These are phyloP conservation scores for Sistotremastrum niveocremeum DNA, from an alignment of 768 basidiomycete genomes.

Conservation along the genomic window DNA sequence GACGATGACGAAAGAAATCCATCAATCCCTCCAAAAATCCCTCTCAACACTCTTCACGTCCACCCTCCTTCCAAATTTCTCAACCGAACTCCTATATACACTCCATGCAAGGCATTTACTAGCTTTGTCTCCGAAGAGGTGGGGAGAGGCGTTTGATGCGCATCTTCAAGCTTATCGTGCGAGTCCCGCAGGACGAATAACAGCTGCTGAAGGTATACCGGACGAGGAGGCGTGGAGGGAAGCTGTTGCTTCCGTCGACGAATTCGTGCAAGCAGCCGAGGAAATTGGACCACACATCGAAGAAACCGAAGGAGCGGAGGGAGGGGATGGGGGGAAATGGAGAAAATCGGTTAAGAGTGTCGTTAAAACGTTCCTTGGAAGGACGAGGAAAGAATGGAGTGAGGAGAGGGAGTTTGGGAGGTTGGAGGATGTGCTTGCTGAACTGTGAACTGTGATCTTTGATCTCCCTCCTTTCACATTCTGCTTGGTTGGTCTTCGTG, in stretches of 20 bases:
- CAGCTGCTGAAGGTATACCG: constrained; percentile 53
- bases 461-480: constrained; percentile 5
- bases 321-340: constrained; percentile 46
- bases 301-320: constrained; percentile 14
- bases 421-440: constrained; percentile 53
- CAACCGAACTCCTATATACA: not conserved
- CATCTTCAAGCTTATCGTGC: constrained; percentile 78
- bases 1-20: no score
- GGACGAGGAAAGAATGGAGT: constrained; percentile 69
- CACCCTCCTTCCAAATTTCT: not conserved
- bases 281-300: constrained; percentile 65
- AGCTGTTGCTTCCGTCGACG: constrained; percentile 67
- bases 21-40: no score
- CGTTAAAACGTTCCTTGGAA: constrained; percentile 77
- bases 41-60: no score
- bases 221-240: constrained; percentile 59
- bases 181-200: constrained; percentile 34
- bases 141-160: constrained; percentile 70
- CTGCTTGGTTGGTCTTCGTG: not conserved
- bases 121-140: constrained; percentile 20
- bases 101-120: no score
- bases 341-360: constrained; percentile 75
- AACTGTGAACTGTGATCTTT: constrained; percentile 30
- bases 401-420: constrained; percentile 77
- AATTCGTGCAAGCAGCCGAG: constrained; percentile 68